Evolutionary conservation across 176 grass and related monocot species (phyloP), one percentile per base, ranked within the genome.

Genomic region (Aegilops sharonensis): DNA sequence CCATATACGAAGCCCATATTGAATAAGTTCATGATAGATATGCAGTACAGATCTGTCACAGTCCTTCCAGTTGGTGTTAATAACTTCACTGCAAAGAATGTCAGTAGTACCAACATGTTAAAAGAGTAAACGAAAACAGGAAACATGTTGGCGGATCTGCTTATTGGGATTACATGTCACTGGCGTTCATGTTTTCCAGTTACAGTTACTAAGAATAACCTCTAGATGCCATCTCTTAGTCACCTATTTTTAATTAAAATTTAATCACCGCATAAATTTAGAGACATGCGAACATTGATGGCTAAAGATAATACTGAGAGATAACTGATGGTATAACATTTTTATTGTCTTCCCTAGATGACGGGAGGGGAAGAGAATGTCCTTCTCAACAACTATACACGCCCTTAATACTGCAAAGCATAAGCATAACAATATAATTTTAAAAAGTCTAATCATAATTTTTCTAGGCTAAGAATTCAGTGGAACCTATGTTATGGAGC

Each of bases 11-110:
- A 98, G 94, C 4, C 97, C 92, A 83, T 87, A 78, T 2, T 88
- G 78, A 84, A 94, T 96, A 87, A 99, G 97, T 77, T 99, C 97
- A 64, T 88, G 92, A 68, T 94, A 96, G 62, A 96, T 94, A 91
- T 95, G 89, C 73, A 99, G 72, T 68, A 96, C 97, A 45, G 97
- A 96, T 83, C 82, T 92, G 87, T 93, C 85, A 1, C 80, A 89
- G 72, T 96, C 97, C 82, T 63, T 72, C 94, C 97, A 99, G 68
- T 99, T 83, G 64, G 87, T 78, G 76, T 84, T 89, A 66, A 99
- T 85, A 77, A 69, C 66, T 64, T 72, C 56, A 20, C 97, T 99
- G 90, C 80, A 67, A 64, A 86, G 74, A 43, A 87, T 72, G 40
- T 63, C 35, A 88, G 52, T 57, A 88, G 62, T 39, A 50, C 64